Conservation (phyloP, 2,329 filamentous ascomycete genomes). For the Lachnellula hyalina region DNA sequence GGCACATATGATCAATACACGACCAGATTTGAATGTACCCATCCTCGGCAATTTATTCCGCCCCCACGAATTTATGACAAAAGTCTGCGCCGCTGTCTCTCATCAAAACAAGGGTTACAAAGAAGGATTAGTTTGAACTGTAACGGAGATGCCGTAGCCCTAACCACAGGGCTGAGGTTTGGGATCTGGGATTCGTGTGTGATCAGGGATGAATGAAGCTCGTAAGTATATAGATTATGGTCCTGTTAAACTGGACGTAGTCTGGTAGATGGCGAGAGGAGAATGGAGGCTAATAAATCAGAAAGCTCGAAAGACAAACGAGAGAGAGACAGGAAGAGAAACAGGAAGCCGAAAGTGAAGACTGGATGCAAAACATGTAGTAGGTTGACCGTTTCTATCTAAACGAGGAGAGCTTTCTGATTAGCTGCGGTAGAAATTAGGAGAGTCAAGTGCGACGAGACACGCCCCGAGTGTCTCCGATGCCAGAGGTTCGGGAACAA, state of each 20-base stretch:
- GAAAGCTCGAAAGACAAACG: background rate
- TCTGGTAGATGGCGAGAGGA: background rate
- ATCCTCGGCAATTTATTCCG: too few species aligned
- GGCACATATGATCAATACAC: too few species aligned
- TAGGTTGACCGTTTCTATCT: background rate
- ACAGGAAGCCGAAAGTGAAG: slow-evolving; percentile 13
- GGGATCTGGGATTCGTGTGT: too few species aligned
- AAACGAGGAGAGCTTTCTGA: background rate
- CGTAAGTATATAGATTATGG: background rate
- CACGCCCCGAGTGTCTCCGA: slow-evolving; percentile 14
- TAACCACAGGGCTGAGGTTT: too few species aligned
- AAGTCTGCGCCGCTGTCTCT: too few species aligned
- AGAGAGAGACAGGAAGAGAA: background rate
- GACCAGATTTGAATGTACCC: too few species aligned
- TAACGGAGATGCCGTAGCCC: too few species aligned
- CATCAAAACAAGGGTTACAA: too few species aligned
- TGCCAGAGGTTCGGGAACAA: slow-evolving; percentile 6
- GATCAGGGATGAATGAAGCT: background rate
- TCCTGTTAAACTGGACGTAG: background rate
- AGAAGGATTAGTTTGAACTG: too few species aligned
- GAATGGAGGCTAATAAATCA: background rate
- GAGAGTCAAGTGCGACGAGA: slow-evolving; percentile 22
- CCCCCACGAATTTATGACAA: too few species aligned
- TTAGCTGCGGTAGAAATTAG: background rate
- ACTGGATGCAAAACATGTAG: slow-evolving; percentile 13